Evolutionary conservation across 331 rosid genomes (phyloP).

Genomic region (Malus hybrid): DNA sequence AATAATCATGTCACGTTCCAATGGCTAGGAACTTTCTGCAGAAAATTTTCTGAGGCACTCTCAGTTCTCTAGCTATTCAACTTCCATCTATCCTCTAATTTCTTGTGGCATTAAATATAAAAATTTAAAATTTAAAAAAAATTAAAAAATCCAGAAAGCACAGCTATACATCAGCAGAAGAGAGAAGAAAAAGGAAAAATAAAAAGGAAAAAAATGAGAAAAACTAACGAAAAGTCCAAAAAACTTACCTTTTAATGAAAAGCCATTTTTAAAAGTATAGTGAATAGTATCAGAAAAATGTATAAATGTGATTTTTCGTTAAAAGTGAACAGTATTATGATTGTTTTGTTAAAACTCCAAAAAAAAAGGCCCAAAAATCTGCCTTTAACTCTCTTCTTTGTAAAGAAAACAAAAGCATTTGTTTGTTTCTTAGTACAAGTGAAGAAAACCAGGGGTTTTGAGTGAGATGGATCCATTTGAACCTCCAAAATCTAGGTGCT

Average conservation of each 20-base stretch:
- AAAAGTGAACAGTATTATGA: too few species aligned
- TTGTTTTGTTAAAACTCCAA: too few species aligned
- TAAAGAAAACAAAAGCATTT: not conserved
- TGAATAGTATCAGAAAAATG: too few species aligned
- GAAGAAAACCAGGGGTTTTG: slow-evolving; percentile 20
- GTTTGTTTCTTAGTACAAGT: slow-evolving; percentile 9
- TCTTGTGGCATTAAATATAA: slow-evolving; percentile 2
- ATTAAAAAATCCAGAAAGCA: slow-evolving; percentile 4
- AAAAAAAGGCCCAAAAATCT: not conserved
- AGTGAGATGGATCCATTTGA: slow-evolving; percentile 4
- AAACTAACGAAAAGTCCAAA: too few species aligned
- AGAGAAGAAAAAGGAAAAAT: not conserved
- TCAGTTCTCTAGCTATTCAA: not conserved
- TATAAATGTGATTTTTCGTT: too few species aligned
- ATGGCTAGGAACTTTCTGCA: not conserved
- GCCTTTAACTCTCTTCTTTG: slow-evolving; percentile 11
- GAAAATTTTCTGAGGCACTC: not conserved
- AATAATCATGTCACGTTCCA: not conserved
- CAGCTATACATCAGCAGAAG: slow-evolving; percentile 19
- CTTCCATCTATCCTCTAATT: not conserved
- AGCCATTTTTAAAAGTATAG: too few species aligned
- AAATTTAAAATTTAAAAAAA: slow-evolving; percentile 4
- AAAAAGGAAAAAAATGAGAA: not conserved
- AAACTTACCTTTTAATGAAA: too few species aligned
- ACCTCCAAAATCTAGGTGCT: slow-evolving; percentile 33